Evolutionary conservation across 768 basidiomycete genomes (phyloP).

Genomic region (Paxillus involutus): DNA sequence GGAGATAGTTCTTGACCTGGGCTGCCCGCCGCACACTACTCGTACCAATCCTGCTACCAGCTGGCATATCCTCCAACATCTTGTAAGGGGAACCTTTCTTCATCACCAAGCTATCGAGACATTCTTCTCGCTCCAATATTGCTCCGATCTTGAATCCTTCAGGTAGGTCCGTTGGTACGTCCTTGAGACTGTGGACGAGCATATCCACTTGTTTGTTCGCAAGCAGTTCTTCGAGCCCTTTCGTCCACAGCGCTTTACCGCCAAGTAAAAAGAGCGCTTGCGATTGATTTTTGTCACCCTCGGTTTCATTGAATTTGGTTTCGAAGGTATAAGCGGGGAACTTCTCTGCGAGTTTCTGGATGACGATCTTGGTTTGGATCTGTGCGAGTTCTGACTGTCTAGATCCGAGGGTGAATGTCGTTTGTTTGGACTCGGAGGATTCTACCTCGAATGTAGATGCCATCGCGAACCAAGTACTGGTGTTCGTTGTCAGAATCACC

Average conservation of each 20-base stretch:
- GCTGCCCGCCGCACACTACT: conserved; percentile 92
- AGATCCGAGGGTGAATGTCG: conserved; percentile 77
- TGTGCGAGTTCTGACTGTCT: conserved; percentile 86
- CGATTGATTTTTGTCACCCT: conserved; percentile 87
- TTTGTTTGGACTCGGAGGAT: conserved; percentile 10
- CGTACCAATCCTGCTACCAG: conserved; percentile 91
- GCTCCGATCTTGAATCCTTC: conserved; percentile 84
- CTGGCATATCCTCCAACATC: conserved; percentile 77
- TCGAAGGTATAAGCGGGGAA: conserved; percentile 53
- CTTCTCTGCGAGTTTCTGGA: conserved; percentile 55
- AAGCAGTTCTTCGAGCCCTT: conserved; percentile 89
- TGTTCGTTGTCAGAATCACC: no score
- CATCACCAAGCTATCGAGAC: conserved; percentile 85
- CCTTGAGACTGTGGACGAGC: conserved; percentile 91
- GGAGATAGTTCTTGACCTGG: conserved; percentile 79
- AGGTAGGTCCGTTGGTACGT: conserved; percentile 87
- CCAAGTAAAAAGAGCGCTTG: conserved; percentile 87
- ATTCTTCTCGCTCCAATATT: conserved; percentile 84
- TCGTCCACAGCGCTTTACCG: conserved; percentile 94
- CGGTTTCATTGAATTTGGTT: conserved; percentile 66
- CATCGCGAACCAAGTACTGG: no score
- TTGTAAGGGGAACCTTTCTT: conserved; percentile 72
- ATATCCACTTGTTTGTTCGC: conserved; percentile 76
- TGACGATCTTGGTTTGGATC: conserved; percentile 83
- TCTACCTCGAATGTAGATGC: not conserved